Evolutionary conservation across 768 basidiomycete genomes (phyloP).

Genomic region (Termitomyces titanicus): DNA sequence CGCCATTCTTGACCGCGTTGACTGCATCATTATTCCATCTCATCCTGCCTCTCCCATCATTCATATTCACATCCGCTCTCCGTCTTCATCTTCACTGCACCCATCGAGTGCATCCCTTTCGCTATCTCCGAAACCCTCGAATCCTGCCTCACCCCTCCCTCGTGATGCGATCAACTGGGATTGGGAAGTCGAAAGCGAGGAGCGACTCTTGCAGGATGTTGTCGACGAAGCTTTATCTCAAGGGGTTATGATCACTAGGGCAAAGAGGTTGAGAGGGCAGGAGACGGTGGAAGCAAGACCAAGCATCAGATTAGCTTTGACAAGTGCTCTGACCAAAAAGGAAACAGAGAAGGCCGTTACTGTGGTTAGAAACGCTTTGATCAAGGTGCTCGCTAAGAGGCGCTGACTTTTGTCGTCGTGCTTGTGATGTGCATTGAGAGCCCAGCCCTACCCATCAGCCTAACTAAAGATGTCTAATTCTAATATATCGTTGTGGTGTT

Average conservation of each 20-base stretch:
- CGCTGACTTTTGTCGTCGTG: conserved; percentile 25
- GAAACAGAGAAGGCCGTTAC: conserved; percentile 87
- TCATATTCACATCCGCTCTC: conserved; percentile 65
- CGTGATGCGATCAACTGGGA: conserved; percentile 46
- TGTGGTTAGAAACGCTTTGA: conserved; percentile 68
- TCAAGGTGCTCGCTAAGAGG: conserved; percentile 68
- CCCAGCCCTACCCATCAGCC: background rate
- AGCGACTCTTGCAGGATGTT: conserved; percentile 82
- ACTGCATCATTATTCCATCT: conserved; percentile 80
- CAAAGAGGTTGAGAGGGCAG: conserved; percentile 78
- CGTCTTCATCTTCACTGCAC: conserved; percentile 21
- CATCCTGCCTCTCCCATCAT: conserved; percentile 86
- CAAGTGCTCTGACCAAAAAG: conserved; percentile 77
- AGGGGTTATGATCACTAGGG: conserved; percentile 83
- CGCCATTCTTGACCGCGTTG: conserved; percentile 75
- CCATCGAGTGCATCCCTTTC: conserved; percentile 21
- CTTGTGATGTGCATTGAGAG: background rate
- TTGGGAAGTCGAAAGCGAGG: conserved; percentile 66
- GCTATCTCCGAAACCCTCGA: conserved; percentile 36
- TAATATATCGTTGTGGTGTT: background rate
- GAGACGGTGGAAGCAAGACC: conserved; percentile 81
- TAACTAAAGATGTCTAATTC: background rate
- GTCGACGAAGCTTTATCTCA: conserved; percentile 83
- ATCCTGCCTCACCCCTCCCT: conserved; percentile 43
- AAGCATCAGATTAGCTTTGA: conserved; percentile 81